Base-by-base conservation (phyloP, 805 yeast species). In the Kazachstania kunashirensis region DNA sequence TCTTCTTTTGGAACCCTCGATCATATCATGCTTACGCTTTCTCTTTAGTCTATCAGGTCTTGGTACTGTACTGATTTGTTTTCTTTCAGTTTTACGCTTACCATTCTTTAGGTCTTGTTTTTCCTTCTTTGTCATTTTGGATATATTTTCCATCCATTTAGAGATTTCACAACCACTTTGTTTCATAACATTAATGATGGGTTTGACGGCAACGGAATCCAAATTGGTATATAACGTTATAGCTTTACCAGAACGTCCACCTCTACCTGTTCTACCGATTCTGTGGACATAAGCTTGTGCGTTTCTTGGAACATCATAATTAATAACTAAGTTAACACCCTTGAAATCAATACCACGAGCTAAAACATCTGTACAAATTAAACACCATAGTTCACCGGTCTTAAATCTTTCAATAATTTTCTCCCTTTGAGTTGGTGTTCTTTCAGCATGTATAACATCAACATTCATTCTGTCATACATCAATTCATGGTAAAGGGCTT, bases 231-330 rank as follows among this genome's bases (percentile, higher is more conserved):
- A 92, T 46, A 88, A 79, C 0, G 98, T 92, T 14, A 92, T 75
- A 0, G 97, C 96, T 48, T 71, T 71, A 39, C 99, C 98, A 7
- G 63, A 52, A 42, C 81, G 75, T 1, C 95, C 95, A 37, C 85
- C 95, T 70, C 99, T 79, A 48, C 98, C 99, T 2, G 98, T 89
- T 69, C 99, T 81, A 61, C 99, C 99, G 51, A 92, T 84, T 64
- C 99, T 76, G 61, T 92, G 99, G 31, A 92, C 96, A 57, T 92
- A 92, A 0, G 95, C 80, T 59, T 89, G 96, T 1, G 96, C 85
- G 30, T 81, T 75, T 50, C 77, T 83, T 13, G 99, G 99, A 10
- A 92, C 95, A 61, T 92, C 99, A 59, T 92, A 92, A 62, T 92
- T 92, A 47, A 92, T 84, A 28, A 92, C 96, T 41, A 94, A 58